A percentile compares a stretch with the other conserved stretches of the same genome.
phyloP scores from a whole-genome alignment of 371 early-diverging fungal species.

The Actinomortierella ambigua region DNA sequence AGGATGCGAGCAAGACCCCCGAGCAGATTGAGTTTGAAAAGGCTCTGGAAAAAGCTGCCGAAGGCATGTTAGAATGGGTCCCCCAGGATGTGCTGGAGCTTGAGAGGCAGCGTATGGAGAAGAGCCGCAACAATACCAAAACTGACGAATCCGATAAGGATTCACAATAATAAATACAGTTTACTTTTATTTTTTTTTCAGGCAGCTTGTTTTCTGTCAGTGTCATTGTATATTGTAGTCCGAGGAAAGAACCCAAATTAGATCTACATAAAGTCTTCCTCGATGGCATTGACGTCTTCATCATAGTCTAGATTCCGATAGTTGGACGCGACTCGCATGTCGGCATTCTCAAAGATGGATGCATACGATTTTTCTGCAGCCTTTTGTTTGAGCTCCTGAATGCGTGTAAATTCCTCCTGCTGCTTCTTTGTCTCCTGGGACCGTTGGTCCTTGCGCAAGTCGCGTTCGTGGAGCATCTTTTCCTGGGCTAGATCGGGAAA shows the following conservation, averaged over 20 bases:
- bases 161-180: too few species aligned
- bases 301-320: constrained; percentile 57
- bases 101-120: constrained; percentile 28
- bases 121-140: constrained; percentile 9
- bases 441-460: constrained; percentile 54
- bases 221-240: too few species aligned
- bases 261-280: constrained; percentile 78
- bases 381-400: constrained; percentile 33
- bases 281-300: constrained; percentile 63
- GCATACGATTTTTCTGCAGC: constrained; percentile 59
- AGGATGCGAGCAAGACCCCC: not conserved
- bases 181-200: too few species aligned
- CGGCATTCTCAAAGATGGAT: constrained; percentile 57
- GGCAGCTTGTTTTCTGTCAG: too few species aligned
- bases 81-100: constrained; percentile 48
- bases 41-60: constrained; percentile 34
- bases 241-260: too few species aligned
- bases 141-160: too few species aligned
- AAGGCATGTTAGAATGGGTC: constrained; percentile 54
- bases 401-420: constrained; percentile 15
- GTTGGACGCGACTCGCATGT: constrained; percentile 63
- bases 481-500: constrained; percentile 79
- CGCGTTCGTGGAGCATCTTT: constrained; percentile 69
- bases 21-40: constrained; percentile 22
- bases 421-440: constrained; percentile 57